phyloP scores from a whole-genome alignment of 2,329 filamentous ascomycete genomes.

The Scytalidium lignicola region DNA sequence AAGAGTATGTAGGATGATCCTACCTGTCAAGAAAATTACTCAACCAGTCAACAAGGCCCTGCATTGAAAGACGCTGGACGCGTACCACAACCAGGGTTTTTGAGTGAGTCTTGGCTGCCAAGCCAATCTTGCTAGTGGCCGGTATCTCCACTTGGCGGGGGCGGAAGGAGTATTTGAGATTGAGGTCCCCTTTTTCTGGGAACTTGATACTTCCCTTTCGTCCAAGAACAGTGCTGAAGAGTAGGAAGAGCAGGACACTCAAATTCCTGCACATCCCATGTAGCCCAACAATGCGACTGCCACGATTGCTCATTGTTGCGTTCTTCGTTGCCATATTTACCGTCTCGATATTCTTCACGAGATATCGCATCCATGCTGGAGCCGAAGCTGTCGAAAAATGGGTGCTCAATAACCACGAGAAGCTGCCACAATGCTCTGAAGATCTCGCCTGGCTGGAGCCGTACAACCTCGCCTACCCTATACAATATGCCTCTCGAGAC shows the following conservation, averaged over 20 bases:
- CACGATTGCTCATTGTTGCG: slow-evolving; percentile 12
- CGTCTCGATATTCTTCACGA: slow-evolving; percentile 12
- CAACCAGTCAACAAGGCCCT: too few relatives aligned
- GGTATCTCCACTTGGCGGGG: too few relatives aligned
- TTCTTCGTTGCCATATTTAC: slow-evolving; percentile 15
- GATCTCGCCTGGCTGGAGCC: slow-evolving; percentile 22
- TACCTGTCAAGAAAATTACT: too few relatives aligned
- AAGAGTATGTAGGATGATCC: too few relatives aligned
- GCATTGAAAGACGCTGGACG: too few relatives aligned
- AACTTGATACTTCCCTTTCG: not conserved
- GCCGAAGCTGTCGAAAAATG: slow-evolving; percentile 10
- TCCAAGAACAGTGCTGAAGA: not conserved
- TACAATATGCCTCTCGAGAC: slow-evolving; percentile 24
- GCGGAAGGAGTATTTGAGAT: too few relatives aligned
- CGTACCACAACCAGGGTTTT: too few relatives aligned
- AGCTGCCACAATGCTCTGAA: slow-evolving; percentile 13
- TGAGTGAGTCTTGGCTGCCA: too few relatives aligned
- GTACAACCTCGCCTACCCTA: slow-evolving; percentile 23
- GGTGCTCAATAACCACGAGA: slow-evolving; percentile 6
- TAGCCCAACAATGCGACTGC: slow-evolving; percentile 14
- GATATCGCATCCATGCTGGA: slow-evolving; percentile 8
- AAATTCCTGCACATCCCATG: slow-evolving; percentile 6
- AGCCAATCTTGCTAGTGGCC: too few relatives aligned
- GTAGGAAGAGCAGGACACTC: too few relatives aligned
- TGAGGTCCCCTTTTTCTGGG: not conserved